Base-by-base conservation (phyloP, 208 protist genomes). In the Acanthamoeba healyi region DNA sequence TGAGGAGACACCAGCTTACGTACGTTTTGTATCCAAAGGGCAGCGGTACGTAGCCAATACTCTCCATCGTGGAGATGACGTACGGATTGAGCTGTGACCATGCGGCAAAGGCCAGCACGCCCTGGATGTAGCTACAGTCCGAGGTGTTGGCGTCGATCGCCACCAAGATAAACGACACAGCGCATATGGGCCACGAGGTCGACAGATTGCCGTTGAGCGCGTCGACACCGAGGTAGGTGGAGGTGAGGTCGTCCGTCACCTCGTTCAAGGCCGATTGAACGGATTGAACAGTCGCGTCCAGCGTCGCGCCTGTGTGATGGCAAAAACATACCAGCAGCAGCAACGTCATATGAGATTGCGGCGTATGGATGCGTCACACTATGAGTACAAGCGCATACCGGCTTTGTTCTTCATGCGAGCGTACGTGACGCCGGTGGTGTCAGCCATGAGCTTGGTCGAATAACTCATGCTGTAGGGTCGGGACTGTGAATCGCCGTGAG, bases 81-180 rank as follows among this genome's bases (percentile, higher is more conserved):
- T 89, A 32, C n/a, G 34, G 58, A 42, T 65, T 92, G 42, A 92
- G 86, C 58, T 92, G 86, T 32, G 86, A 56, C 86, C 86, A 92
- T 6, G 58, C 63, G 0, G n/a, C 36, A n/a, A 92, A 74, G n/a
- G 7, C 32, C 0, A 92, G 36, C 40, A 72, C 14, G 14, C 63
- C 38, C 86, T 92, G 38, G 0, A 72, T 24, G n/a, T 42, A 49
- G 7, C 26, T 38, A 56, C 86, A 92, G 42, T 92, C 86, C 29
- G 54, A 65, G 19, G 58, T 34, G 40, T 40, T 92, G 54, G 54
- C 29, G 17, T 36, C 22, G 40, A 38, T 5, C 15, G 51, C 26
- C 14, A 46, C 38, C 2, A 74, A 5, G 22, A 92, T 34, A 56
- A 74, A 92, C 42, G 12, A 49, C 12, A 92, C 38, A 34, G 44